These are phyloP conservation scores for Clonostachys chloroleuca DNA, from an alignment of 2,329 filamentous ascomycete species.

Conservation along the genomic window DNA sequence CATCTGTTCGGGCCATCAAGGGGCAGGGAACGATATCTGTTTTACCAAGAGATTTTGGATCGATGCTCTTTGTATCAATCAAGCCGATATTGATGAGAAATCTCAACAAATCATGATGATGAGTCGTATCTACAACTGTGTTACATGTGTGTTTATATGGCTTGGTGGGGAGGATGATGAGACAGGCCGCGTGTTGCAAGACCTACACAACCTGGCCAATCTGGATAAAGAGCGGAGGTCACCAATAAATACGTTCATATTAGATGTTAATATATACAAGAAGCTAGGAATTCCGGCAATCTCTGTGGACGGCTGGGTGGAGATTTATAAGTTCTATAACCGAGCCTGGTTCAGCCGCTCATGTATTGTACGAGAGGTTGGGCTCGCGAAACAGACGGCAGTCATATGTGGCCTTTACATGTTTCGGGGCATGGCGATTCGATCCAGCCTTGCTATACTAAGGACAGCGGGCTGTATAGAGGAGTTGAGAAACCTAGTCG, in stretches of 20 bases:
- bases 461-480: background rate
- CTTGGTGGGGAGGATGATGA: background rate
- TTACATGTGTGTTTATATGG: background rate
- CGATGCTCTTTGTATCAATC: slow-evolving; percentile 4
- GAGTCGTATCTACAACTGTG: background rate
- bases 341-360: background rate
- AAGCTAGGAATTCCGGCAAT: background rate
- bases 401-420: background rate
- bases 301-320: background rate
- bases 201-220: background rate
- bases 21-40: too few species aligned
- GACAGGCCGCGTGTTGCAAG: background rate
- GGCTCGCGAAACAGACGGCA: background rate
- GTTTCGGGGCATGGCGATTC: background rate
- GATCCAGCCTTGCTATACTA: background rate
- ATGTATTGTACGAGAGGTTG: background rate
- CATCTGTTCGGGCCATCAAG: background rate
- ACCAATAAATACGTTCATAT: too few species aligned
- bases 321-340: background rate
- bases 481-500: background rate
- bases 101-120: slow-evolving; percentile 1
- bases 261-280: background rate
- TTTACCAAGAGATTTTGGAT: background rate
- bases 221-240: background rate
- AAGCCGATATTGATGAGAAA: slow-evolving; percentile 2